These are phyloP conservation scores for Aspergillus leporis DNA, from an alignment of 495 filamentous ascomycete species.

Conservation along the genomic window DNA sequence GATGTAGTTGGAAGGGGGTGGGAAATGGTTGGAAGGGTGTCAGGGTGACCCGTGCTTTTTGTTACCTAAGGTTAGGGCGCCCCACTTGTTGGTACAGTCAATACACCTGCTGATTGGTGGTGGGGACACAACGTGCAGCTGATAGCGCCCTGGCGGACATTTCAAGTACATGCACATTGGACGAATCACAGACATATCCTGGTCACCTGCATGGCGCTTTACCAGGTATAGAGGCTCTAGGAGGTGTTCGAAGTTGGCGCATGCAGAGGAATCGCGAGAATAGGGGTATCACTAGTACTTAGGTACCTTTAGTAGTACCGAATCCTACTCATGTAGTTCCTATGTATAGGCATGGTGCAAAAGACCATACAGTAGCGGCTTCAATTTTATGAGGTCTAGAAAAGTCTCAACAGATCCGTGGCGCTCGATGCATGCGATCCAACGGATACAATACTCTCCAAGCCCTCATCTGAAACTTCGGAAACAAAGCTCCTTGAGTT, in stretches of 20 bases:
- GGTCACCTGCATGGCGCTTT: conserved; percentile 27
- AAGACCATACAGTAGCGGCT: conserved; percentile 22
- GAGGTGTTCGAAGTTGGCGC: conserved; percentile 13
- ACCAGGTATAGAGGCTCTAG: conserved; percentile 19
- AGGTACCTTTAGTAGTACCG: conserved; percentile 1
- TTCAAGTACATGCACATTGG: conserved; percentile 17
- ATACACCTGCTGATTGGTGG: conserved; percentile 21
- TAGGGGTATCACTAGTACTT: background rate
- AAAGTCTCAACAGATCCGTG: conserved; percentile 3
- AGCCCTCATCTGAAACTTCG: conserved; percentile 17
- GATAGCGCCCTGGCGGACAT: conserved; percentile 26
- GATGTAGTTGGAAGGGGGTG: background rate
- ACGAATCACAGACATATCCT: conserved; percentile 20
- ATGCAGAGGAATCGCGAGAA: conserved; percentile 10
- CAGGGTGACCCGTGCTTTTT: conserved; percentile 11
- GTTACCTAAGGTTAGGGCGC: background rate
- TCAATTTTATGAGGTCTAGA: conserved; percentile 15
- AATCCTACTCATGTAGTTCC: background rate
- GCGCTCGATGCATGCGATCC: background rate
- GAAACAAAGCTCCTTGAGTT: conserved; percentile 2
- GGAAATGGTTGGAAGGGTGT: conserved; percentile 6
- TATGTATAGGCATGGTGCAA: conserved; percentile 7
- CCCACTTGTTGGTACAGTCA: conserved; percentile 9
- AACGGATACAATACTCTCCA: background rate
- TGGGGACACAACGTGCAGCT: conserved; percentile 24